Evolutionary conservation across 306 rosid species (phyloP).

Genomic region (Nissolia schottii): DNA sequence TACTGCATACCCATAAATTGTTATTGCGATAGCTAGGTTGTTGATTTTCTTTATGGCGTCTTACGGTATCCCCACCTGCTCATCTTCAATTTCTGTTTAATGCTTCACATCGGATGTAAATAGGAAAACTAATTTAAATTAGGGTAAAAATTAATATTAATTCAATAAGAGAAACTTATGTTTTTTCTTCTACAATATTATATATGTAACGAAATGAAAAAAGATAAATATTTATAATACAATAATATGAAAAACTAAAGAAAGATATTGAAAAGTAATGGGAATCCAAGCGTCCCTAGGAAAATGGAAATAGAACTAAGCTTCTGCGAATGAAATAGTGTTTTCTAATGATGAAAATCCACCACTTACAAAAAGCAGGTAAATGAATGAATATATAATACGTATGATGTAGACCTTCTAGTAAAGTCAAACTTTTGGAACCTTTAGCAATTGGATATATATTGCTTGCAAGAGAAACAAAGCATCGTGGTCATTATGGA

Average conservation of each 20-base stretch:
- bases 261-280: background rate
- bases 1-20: background rate
- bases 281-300: constrained; percentile 25
- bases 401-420: constrained; percentile 34
- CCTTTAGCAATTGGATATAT: constrained; percentile 20
- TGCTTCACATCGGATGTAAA: background rate
- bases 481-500: constrained; percentile 25
- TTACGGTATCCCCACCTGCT: background rate
- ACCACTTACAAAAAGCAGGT: constrained; percentile 15
- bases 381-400: constrained; percentile 11
- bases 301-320: constrained; percentile 20
- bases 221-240: background rate
- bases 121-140: background rate
- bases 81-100: background rate
- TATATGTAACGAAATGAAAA: too few relatives aligned
- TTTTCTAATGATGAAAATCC: constrained; percentile 1
- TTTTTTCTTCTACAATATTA: too few relatives aligned
- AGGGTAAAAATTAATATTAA: too few relatives aligned
- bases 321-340: constrained; percentile 18
- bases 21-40: background rate
- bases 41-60: background rate
- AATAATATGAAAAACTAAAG: background rate
- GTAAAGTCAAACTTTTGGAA: constrained; percentile 37
- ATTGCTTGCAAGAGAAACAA: constrained; percentile 49
- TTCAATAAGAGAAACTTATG: too few relatives aligned